Base-by-base conservation (phyloP, 2,329 filamentous ascomycete species). In the Sporothrix humicola region DNA sequence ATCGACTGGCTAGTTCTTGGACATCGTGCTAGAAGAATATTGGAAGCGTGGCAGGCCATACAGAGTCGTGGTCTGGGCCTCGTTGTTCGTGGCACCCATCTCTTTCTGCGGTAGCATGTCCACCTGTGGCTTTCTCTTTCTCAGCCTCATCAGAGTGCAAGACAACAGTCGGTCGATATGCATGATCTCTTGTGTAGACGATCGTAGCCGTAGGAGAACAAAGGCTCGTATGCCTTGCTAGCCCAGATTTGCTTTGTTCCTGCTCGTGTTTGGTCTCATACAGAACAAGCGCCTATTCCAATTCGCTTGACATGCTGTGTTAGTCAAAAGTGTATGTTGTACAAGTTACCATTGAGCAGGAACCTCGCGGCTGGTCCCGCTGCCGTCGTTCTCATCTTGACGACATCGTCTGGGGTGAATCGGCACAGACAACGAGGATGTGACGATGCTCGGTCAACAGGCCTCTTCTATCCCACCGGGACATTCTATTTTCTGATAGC, bases 321-420 rank as follows among this genome's bases (percentile, higher is more conserved):
- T 4, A 31, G 56, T 15, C 23, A 13, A 37, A 37, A 37, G 31
- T 42, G n/a, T n/a, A 13, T 65, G 59, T 23, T 46, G 23, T 65
- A 46, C 37, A 10, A 15, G 56, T 15, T 23, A 23, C 15, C 23
- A 20, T 31, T 12, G 10, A 50, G 52, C 12, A 44, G 37, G 68
- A 58, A n/a, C 50, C 68, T 70, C 68, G 2, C 68, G 68, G 68
- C 68, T 70, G 68, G 50, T 58, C 68, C 68, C 68, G 68, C n/a
- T 58, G 37, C 31, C 37, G 17, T 23, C 26, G 12, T n/a, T 59
- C 10, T 44, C 15, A 44, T 42, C 48, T 31, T 58, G 52, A 10
- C 50, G 12, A 58, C 5, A 23, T 44, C 5, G 68, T 48, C 68
- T 15, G 31, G 68, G 68, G 52, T 58, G 46, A n/a, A 15, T 13